These are phyloP conservation scores for Carex scoparia DNA, from an alignment of 176 grass and related monocot species.

Conservation along the genomic window DNA sequence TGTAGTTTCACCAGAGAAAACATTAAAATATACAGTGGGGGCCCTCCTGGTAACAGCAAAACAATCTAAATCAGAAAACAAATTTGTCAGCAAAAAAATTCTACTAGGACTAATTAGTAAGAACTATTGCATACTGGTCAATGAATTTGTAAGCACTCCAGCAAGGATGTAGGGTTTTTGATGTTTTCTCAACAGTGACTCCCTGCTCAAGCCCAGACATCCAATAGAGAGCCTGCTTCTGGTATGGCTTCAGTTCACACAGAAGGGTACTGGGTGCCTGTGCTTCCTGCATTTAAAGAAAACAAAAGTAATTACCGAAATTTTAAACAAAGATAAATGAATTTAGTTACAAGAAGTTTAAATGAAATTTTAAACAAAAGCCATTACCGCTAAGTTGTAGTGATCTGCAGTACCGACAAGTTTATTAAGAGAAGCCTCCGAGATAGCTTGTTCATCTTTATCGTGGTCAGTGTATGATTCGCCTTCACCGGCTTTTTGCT, in stretches of 20 bases:
- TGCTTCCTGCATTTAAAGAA: slow-evolving; percentile 52
- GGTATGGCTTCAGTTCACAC: slow-evolving; percentile 68
- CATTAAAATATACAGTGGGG: slow-evolving; percentile 65
- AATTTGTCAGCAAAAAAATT: not conserved
- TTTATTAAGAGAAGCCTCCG: slow-evolving; percentile 82
- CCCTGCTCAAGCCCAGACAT: slow-evolving; percentile 90
- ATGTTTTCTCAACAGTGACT: slow-evolving; percentile 32
- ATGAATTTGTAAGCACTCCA: slow-evolving; percentile 64
- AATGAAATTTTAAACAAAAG: too few species aligned
- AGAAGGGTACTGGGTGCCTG: slow-evolving; percentile 58
- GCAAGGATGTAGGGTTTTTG: slow-evolving; percentile 73
- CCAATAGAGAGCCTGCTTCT: slow-evolving; percentile 89
- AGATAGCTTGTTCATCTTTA: slow-evolving; percentile 80
- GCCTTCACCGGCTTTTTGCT: slow-evolving; percentile 24
- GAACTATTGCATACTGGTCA: slow-evolving; percentile 51
- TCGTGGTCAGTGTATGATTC: slow-evolving; percentile 53
- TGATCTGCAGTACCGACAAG: slow-evolving; percentile 62
- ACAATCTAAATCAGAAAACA: not conserved
- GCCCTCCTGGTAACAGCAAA: slow-evolving; percentile 48
- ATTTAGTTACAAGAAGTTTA: not conserved
- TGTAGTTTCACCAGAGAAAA: slow-evolving; percentile 75
- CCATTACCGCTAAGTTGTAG: slow-evolving; percentile 60
- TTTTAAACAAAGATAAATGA: slow-evolving; percentile 2
- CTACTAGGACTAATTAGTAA: not conserved
- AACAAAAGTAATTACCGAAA: not conserved